Percentiles rank a stretch among this genome's conserved stretches.
phyloP scores from a whole-genome alignment of 23 red algal species.

The Gracilaria domingensis region DNA sequence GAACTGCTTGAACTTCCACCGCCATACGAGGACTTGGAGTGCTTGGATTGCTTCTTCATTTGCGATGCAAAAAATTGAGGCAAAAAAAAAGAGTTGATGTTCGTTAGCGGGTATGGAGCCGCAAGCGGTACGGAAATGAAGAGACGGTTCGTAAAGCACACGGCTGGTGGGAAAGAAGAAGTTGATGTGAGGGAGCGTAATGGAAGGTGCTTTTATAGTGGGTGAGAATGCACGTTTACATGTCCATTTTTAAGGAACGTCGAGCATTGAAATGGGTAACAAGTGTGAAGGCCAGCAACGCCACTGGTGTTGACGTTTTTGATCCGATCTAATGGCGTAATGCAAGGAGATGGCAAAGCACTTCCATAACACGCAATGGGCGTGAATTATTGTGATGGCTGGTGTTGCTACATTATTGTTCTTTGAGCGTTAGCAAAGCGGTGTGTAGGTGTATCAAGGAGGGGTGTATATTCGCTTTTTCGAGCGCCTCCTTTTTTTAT shows the following conservation, averaged over 20 bases:
- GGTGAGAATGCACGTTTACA: not conserved
- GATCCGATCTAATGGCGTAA: constrained; percentile 9
- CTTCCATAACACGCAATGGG: not conserved
- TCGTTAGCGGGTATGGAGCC: not conserved
- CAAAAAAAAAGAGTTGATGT: not conserved
- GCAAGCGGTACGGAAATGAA: not conserved
- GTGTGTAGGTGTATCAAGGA: not conserved
- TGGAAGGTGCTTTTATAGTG: not conserved
- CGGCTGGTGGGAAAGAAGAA: not conserved
- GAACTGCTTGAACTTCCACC: not conserved
- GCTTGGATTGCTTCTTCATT: not conserved
- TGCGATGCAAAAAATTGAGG: not conserved
- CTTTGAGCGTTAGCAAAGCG: not conserved
- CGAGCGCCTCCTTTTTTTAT: not conserved
- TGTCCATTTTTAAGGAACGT: not conserved
- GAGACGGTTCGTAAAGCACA: not conserved
- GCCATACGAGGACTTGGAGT: not conserved
- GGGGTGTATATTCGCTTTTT: not conserved
- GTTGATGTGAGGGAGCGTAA: not conserved
- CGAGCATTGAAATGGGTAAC: not conserved
- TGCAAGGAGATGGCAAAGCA: constrained; percentile 19
- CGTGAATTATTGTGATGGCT: not conserved
- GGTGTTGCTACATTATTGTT: constrained; percentile 2
- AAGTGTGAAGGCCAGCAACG: not conserved
- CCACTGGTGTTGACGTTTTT: not conserved